A percentile compares a stretch with the other conserved stretches of the same genome.
Conservation (phyloP, 1,284 basidiomycete species). For the Crucibulum cyathiforme region DNA sequence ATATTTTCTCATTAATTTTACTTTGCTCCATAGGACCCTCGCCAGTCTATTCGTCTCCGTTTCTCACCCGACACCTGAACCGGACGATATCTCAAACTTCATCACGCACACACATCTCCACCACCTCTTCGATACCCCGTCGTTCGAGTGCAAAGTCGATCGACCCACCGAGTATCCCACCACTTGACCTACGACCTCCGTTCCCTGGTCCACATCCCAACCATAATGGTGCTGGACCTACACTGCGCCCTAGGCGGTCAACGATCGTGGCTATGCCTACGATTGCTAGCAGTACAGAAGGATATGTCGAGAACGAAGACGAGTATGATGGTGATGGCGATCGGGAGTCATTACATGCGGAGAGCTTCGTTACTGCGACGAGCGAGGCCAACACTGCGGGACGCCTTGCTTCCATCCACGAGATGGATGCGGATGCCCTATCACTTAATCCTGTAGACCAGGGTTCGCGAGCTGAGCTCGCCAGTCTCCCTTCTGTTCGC, state of each 20-base stretch:
- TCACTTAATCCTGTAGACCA: background rate
- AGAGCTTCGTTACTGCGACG: conserved; percentile 65
- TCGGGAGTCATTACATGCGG: conserved; percentile 54
- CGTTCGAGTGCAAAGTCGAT: conserved; percentile 31
- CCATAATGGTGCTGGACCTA: conserved; percentile 36
- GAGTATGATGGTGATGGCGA: conserved; percentile 26
- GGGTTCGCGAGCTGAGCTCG: conserved; percentile 2
- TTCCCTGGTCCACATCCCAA: conserved; percentile 53
- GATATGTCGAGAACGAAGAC: conserved; percentile 45
- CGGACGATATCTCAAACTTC: conserved; percentile 63
- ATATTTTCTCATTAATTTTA: conserved; percentile 3
- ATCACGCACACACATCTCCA: conserved; percentile 58
- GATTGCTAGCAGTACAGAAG: conserved; percentile 46
- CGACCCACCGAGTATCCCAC: conserved; percentile 54
- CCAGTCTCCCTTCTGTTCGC: conserved; percentile 1
- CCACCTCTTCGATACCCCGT: conserved; percentile 26
- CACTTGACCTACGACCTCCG: conserved; percentile 60
- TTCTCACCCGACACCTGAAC: conserved; percentile 62
- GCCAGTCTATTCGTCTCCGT: conserved; percentile 48
- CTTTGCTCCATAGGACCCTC: conserved; percentile 39
- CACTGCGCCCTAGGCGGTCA: conserved; percentile 28
- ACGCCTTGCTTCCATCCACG: background rate
- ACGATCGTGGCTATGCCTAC: conserved; percentile 39
- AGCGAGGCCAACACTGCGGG: conserved; percentile 28
- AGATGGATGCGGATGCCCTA: background rate